phyloP scores from a whole-genome alignment of 2,329 filamentous ascomycete species.

The Talaromyces sp. region DNA sequence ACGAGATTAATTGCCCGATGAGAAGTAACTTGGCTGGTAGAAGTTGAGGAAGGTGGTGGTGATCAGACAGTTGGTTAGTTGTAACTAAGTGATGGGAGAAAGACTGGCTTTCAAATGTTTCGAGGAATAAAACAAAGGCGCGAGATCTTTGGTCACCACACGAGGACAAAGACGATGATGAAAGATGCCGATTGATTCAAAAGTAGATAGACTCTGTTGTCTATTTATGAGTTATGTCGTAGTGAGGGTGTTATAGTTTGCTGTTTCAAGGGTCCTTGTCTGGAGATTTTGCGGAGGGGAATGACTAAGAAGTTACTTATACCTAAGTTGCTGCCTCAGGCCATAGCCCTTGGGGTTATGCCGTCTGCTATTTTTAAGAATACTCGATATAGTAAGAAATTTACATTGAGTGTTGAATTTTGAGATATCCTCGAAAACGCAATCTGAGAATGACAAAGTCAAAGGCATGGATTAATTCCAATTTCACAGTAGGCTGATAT shows the following conservation, averaged over 20 bases:
- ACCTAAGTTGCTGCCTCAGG: neutral
- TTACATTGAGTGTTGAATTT: too few relatives aligned
- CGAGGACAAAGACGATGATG: neutral
- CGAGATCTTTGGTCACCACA: neutral
- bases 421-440: too few relatives aligned
- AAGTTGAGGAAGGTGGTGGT: constrained; percentile 5
- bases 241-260: neutral
- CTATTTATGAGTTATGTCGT: neutral
- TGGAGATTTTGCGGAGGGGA: constrained; percentile 12
- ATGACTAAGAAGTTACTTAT: neutral
- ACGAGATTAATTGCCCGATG: neutral
- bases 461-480: neutral
- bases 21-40: neutral
- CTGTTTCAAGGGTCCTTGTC: neutral
- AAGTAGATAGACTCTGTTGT: neutral
- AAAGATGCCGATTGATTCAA: neutral
- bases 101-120: neutral
- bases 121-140: neutral
- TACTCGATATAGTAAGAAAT: too few relatives aligned
- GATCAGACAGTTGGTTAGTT: neutral
- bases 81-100: too few relatives aligned
- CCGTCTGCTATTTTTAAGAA: too few relatives aligned
- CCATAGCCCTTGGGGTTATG: neutral
- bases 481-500: neutral
- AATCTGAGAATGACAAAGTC: too few relatives aligned